Conservation (phyloP, 2,329 filamentous ascomycete genomes). For the Pseudonectria buxi region DNA sequence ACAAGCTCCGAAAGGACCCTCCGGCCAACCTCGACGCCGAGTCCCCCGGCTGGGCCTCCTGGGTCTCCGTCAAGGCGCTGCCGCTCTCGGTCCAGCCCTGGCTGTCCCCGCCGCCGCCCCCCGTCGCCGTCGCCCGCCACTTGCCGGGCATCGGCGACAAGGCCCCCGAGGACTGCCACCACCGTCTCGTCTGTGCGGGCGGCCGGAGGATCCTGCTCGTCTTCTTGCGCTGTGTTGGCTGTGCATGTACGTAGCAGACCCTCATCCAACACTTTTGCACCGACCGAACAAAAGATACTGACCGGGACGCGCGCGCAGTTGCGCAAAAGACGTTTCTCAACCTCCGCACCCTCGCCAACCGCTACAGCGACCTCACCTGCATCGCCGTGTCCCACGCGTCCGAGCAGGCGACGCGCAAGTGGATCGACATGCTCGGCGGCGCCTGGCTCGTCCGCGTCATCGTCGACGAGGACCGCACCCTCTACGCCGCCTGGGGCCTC, state of each 20-base stretch:
- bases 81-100: slow-evolving; percentile 48
- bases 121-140: slow-evolving; percentile 37
- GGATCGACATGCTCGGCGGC: slow-evolving; percentile 51
- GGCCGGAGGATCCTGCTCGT: slow-evolving; percentile 41
- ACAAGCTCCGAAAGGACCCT: slow-evolving; percentile 26
- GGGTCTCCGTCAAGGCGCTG: slow-evolving; percentile 44
- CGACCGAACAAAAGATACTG: too few relatives aligned
- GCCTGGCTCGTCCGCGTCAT: slow-evolving; percentile 50
- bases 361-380: slow-evolving; percentile 44
- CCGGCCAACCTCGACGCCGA: slow-evolving; percentile 21
- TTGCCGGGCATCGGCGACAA: slow-evolving; percentile 42
- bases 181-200: slow-evolving; percentile 36
- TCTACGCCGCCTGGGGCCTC: slow-evolving; percentile 55
- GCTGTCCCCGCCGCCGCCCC: slow-evolving; percentile 44
- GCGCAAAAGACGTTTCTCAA: slow-evolving; percentile 51
- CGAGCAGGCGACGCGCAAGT: slow-evolving; percentile 46
- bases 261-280: too few relatives aligned
- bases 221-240: slow-evolving; percentile 49
- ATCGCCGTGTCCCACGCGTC: slow-evolving; percentile 56
- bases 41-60: slow-evolving; percentile 35
- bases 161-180: slow-evolving; percentile 41
- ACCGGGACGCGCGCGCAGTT: slow-evolving; percentile 27
- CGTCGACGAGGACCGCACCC: slow-evolving; percentile 47
- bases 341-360: slow-evolving; percentile 48
- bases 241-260: slow-evolving; percentile 42